Evolutionary conservation across 139 green algal genomes (phyloP).

Genomic region (Pleodorina starrii): DNA sequence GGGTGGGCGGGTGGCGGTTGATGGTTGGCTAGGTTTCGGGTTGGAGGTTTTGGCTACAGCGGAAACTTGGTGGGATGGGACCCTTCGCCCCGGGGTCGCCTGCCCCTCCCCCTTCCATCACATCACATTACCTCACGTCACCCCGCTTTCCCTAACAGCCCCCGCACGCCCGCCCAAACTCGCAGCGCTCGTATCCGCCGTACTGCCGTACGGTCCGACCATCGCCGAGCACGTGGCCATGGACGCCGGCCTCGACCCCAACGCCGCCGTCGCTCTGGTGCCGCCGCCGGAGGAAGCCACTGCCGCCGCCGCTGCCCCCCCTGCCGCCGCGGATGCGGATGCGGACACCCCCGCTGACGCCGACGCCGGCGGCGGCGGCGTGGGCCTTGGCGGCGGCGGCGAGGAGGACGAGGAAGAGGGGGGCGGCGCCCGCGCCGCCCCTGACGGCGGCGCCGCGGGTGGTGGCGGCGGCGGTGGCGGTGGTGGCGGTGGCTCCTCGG

Average conservation of each 20-base stretch:
- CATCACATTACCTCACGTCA: no score
- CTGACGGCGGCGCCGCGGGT: neutral
- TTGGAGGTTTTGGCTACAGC: no score
- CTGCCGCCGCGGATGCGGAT: neutral
- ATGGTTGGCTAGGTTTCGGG: no score
- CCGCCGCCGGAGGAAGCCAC: neutral
- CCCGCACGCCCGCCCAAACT: no score
- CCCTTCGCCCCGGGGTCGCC: no score
- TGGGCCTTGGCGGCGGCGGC: neutral
- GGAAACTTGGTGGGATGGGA: no score
- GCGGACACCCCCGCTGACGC: neutral
- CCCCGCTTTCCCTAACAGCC: no score
- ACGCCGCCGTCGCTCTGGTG: conserved; percentile 2
- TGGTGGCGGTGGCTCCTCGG: neutral
- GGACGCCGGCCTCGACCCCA: conserved; percentile 76
- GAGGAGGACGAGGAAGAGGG: conserved; percentile 21
- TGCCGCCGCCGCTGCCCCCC: neutral
- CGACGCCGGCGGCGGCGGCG: neutral
- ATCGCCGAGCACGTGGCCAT: conserved; percentile 88
- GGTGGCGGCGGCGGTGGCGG: neutral
- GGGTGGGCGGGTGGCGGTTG: no score
- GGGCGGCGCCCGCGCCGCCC: neutral
- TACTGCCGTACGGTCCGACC: conserved; percentile 85
- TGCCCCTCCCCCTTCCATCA: no score
- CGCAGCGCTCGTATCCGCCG: conserved; percentile 43